These are phyloP conservation scores for Teunomyces atbi DNA, from an alignment of 805 yeast genomes.

Conservation along the genomic window DNA sequence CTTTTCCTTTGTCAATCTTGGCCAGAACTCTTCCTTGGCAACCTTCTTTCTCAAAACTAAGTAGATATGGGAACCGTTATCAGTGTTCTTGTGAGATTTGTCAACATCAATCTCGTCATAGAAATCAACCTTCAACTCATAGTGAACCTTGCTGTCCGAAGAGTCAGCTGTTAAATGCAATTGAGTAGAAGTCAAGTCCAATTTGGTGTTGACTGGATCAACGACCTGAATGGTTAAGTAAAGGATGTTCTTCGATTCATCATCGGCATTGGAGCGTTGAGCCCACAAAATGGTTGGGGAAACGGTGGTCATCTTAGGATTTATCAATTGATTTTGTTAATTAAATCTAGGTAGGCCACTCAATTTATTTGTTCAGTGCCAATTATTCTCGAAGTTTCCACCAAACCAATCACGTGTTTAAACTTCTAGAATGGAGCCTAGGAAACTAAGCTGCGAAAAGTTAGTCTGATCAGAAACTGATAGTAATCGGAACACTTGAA, in stretches of 20 bases:
- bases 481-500: no score
- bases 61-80: slow-evolving; percentile 56
- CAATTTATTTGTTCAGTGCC: background rate
- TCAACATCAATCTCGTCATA: slow-evolving; percentile 71
- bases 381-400: slow-evolving; percentile 1
- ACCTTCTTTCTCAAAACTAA: slow-evolving; percentile 71
- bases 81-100: slow-evolving; percentile 55
- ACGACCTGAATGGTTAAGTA: slow-evolving; percentile 71
- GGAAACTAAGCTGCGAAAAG: no score
- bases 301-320: slow-evolving; percentile 17
- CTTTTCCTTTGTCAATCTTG: slow-evolving; percentile 88
- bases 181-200: slow-evolving; percentile 56
- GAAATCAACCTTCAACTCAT: slow-evolving; percentile 70
- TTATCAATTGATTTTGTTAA: background rate
- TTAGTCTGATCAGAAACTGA: no score
- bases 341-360: background rate
- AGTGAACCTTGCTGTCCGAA: slow-evolving; percentile 47
- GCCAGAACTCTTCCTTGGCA: slow-evolving; percentile 82
- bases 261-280: slow-evolving; percentile 83
- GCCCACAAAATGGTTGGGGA: slow-evolving; percentile 83
- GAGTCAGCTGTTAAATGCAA: slow-evolving; percentile 53
- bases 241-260: slow-evolving; percentile 68
- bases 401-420: background rate
- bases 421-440: no score
- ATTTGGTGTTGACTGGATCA: slow-evolving; percentile 62